phyloP scores from a whole-genome alignment of 2,329 filamentous ascomycete species.

The Ceratocystis variospora region DNA sequence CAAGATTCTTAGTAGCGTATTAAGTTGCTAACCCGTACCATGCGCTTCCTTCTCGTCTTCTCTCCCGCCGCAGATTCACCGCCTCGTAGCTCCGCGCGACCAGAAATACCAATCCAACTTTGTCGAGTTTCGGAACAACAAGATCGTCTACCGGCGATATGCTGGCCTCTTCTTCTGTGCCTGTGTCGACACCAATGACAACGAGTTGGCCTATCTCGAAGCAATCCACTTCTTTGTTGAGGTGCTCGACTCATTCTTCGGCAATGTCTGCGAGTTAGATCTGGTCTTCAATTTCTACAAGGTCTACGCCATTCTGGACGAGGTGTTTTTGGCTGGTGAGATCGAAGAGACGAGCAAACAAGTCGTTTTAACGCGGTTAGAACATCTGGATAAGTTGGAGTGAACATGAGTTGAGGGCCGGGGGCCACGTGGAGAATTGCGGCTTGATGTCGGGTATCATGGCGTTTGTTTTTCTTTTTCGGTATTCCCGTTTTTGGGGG shows the following conservation, averaged over 20 bases:
- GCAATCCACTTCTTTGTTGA: conserved; percentile 99
- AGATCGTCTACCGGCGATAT: conserved; percentile 94
- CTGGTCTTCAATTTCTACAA: conserved; percentile 71
- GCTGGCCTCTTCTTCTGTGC: conserved; percentile 98
- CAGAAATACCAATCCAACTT: conserved; percentile 99
- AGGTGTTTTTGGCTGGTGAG: conserved; percentile 94
- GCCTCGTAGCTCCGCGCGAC: conserved; percentile 90
- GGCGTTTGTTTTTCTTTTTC: conserved; percentile 7
- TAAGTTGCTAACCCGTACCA: neutral
- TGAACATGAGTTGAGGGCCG: conserved; percentile 28
- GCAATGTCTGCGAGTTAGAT: conserved; percentile 96
- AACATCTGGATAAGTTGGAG: conserved; percentile 93
- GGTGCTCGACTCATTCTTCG: conserved; percentile 95
- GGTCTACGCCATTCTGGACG: conserved; percentile 95
- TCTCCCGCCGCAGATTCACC: conserved; percentile 55
- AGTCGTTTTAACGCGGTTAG: conserved; percentile 82
- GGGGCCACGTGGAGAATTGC: neutral
- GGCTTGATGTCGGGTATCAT: neutral
- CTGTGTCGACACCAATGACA: conserved; percentile 97
- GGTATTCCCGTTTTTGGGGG: neutral
- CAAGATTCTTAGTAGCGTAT: conserved; percentile 1
- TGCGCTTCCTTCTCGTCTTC: neutral
- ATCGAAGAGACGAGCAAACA: conserved; percentile 99
- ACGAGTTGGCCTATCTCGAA: conserved; percentile 91
- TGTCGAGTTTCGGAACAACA: conserved; percentile 88